Conservation (phyloP, 2,329 filamentous ascomycete genomes). For the Neopestalotiopsis sp. region DNA sequence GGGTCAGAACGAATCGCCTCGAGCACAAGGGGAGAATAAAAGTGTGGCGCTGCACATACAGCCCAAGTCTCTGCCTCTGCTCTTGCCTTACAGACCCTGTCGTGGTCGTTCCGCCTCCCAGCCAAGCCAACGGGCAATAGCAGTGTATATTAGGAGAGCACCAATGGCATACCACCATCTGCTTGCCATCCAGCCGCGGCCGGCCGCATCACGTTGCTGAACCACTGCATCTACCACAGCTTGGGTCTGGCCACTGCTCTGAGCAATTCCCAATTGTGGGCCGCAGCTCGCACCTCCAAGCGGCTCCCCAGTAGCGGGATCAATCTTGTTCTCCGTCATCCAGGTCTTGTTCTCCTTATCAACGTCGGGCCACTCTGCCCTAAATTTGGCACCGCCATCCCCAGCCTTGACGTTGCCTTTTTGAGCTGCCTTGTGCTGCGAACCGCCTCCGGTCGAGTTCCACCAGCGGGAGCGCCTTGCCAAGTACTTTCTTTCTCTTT, state of each 20-base stretch:
- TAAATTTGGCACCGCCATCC: slow-evolving; percentile 91
- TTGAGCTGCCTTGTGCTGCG: slow-evolving; percentile 59
- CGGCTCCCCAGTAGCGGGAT: slow-evolving; percentile 74
- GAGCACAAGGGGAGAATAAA: background rate
- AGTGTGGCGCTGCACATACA: background rate
- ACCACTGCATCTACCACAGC: slow-evolving; percentile 77
- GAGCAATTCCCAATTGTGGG: slow-evolving; percentile 62
- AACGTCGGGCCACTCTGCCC: slow-evolving; percentile 85
- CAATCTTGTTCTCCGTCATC: slow-evolving; percentile 85
- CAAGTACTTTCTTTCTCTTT: slow-evolving; percentile 77
- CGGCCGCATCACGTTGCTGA: slow-evolving; percentile 74
- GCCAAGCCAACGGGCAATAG: slow-evolving; percentile 77
- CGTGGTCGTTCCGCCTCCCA: slow-evolving; percentile 16
- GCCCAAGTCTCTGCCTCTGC: background rate
- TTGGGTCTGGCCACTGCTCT: slow-evolving; percentile 68
- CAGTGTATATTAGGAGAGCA: slow-evolving; percentile 79
- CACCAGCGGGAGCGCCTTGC: slow-evolving; percentile 87
- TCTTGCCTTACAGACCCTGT: background rate
- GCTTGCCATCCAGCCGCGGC: slow-evolving; percentile 83
- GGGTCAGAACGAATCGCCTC: too few species aligned
- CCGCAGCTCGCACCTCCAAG: slow-evolving; percentile 55
- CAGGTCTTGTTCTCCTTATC: slow-evolving; percentile 90
- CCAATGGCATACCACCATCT: slow-evolving; percentile 75
- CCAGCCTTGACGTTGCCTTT: slow-evolving; percentile 89
- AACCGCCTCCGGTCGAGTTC: slow-evolving; percentile 93